Evolutionary conservation across 176 grass and related monocot genomes (phyloP), one percentile per base, ranked within the genome.

Genomic region (bread wheat (Triticum aestivum)): DNA sequence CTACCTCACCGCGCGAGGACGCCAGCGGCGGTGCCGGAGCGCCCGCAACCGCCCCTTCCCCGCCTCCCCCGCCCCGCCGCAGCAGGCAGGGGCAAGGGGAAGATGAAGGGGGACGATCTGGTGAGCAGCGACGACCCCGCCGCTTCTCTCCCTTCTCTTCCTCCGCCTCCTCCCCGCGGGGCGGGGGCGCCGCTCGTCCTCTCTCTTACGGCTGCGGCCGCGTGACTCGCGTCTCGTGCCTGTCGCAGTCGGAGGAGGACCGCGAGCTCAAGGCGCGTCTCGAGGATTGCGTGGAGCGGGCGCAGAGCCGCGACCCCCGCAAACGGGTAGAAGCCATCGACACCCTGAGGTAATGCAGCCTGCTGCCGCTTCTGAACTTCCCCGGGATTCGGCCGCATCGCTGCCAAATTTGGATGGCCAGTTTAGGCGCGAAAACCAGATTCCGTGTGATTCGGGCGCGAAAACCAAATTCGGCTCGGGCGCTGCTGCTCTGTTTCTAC

Each of bases 191-290:
- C 15, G 12, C 51, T 54, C 51, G 15, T 11, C 26, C 20, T 15
- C 52, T 39, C 37, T 32, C 70, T 64, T 21, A 75, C 37, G 24
- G 59, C 5, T 44, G 23, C 12, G 12, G 78, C 9, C 14, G 6
- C 11, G 11, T 26, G 51, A 54, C 51, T 54, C 23, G 30, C 12
- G 51, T 69, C 8, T 29, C 33, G 12, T 17, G 77, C 23, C 21
- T 74, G 34, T 38, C 23, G 85, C 85, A 99, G 97, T 96, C 97
- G 12, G 97, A 99, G 29, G 92, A 99, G 90, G 97, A 99, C 85
- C 89, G 85, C 83, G 92, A 87, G 59, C 79, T 99, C 38, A 99
- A 99, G 87, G 92, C 94, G 84, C 92, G 96, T 75, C 84, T 99
- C 12, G 94, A 99, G 47, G 47, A 5, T 32, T 99, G 94, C 77